Base-by-base conservation (phyloP, 2,329 filamentous ascomycete genomes). In the Exophiala sp. region DNA sequence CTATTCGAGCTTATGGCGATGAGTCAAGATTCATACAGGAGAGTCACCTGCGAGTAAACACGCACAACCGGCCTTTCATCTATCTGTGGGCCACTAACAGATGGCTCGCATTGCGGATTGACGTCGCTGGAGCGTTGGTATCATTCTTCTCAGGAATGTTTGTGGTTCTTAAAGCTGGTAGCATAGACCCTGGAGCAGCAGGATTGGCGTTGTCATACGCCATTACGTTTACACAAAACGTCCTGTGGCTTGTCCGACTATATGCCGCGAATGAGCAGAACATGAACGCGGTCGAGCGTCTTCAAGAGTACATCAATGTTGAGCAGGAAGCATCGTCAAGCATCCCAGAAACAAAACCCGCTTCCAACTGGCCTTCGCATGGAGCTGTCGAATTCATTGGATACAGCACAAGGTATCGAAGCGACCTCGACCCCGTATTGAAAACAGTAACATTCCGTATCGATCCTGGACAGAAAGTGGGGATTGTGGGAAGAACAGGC, bases 221-320 rank as follows among this genome's bases (percentile, higher is more conserved):
- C 12, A 89, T 99, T 63, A 92, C 89, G 1, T 99, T 99, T 66
- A 95, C 91, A 0, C 94, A 99, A 70, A 97, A 96, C 62, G 88
- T 99, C 5, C 75, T 99, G 14, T 99, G 94, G 94, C 85, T 97
- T 51, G 91, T 99, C 29, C 86, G 94, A 43, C 79, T 96, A 11
- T 99, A 99, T 69, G 87, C 91, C 0, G 84, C 89, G 67, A 96
- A 97, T 66, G 94, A 99, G 73, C 94, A 99, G 72, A 97, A 96
- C 73, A 97, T 99, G 94, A 99, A 99, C 73, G 92, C 92, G 2
- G 91, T 97, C 45, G 94, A 99, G 73, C 89, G 94, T 66, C 87
- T 99, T 67, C 95, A 96, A 75, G 94, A 99, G 69, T 99, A 97
- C 67, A 81, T 97, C 34, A 90, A 97, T 41, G 88, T 99, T 1